A percentile compares a stretch with the other conserved stretches of the same genome.
Conservation (phyloP, 1,284 basidiomycete genomes). For the Agroathelia rolfsii region DNA sequence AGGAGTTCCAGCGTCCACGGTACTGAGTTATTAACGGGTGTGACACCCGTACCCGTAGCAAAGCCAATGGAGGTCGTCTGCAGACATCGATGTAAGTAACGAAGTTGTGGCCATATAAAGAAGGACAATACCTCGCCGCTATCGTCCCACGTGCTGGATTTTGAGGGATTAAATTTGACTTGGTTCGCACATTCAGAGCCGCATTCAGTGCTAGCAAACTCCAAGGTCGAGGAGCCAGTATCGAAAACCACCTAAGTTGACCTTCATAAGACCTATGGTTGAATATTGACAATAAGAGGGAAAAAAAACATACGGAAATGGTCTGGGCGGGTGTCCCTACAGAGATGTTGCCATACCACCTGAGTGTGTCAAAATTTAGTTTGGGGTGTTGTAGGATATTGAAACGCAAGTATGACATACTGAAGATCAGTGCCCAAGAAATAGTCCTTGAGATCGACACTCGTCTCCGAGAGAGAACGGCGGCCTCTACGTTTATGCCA, state of each 20-base stretch:
- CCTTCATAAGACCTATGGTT: conserved; percentile 3
- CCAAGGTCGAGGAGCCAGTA: conserved; percentile 37
- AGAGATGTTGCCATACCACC: conserved; percentile 43
- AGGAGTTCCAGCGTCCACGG: conserved; percentile 34
- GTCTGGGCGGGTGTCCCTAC: conserved; percentile 39
- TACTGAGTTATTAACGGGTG: conserved; percentile 35
- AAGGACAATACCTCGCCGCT: no score
- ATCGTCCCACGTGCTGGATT: conserved; percentile 41
- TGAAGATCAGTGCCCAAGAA: conserved; percentile 46
- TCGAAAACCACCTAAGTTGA: conserved; percentile 44
- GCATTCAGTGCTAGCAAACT: conserved; percentile 42
- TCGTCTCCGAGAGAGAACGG: conserved; percentile 27
- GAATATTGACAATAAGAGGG: background rate
- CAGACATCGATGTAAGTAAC: no score
- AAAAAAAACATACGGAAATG: conserved; percentile 23
- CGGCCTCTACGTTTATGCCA: no score
- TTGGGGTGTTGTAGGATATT: conserved; percentile 4
- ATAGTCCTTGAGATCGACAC: conserved; percentile 37
- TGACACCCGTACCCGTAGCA: conserved; percentile 44
- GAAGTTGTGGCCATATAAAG: no score
- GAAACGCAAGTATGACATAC: conserved; percentile 27
- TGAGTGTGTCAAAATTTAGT: conserved; percentile 13
- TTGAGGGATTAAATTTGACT: conserved; percentile 34
- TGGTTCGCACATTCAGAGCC: conserved; percentile 33
- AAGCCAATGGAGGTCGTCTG: conserved; percentile 33